Percentiles rank a stretch among this genome's conserved stretches.
phyloP scores from a whole-genome alignment of 2,329 filamentous ascomycete species.

The Aspergillus luchuensis region DNA sequence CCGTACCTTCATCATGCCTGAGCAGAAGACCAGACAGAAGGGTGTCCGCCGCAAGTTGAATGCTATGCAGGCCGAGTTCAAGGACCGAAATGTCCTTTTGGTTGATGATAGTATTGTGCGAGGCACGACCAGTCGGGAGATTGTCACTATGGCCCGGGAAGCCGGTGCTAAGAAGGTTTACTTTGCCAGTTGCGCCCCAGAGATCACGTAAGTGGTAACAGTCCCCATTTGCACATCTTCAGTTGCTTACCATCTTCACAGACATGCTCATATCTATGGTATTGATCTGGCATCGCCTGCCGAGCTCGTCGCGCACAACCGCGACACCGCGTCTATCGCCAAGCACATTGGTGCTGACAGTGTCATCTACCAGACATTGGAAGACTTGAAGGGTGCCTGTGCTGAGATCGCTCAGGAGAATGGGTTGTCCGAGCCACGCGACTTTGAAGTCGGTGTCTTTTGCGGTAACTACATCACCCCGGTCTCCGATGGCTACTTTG shows the following conservation, averaged over 20 bases:
- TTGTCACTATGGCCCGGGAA: slow-evolving; percentile 81
- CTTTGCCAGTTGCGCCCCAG: slow-evolving; percentile 79
- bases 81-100: slow-evolving; percentile 74
- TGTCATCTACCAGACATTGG: slow-evolving; percentile 75
- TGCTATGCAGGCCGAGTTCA: slow-evolving; percentile 82
- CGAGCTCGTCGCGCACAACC: slow-evolving; percentile 71
- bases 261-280: slow-evolving; percentile 82
- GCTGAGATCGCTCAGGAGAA: slow-evolving; percentile 63
- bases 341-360: slow-evolving; percentile 71
- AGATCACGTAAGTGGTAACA: slow-evolving; percentile 60
- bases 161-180: slow-evolving; percentile 79
- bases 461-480: slow-evolving; percentile 83
- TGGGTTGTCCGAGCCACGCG: slow-evolving; percentile 55
- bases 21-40: slow-evolving; percentile 77
- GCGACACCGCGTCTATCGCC: slow-evolving; percentile 63
- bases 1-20: slow-evolving; percentile 84
- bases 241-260: slow-evolving; percentile 23
- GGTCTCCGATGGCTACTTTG: slow-evolving; percentile 78
- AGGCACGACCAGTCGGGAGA: slow-evolving; percentile 78
- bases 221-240: not conserved
- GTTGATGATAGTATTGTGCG: slow-evolving; percentile 91
- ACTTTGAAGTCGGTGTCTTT: slow-evolving; percentile 92
- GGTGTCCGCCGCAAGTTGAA: slow-evolving; percentile 88
- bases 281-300: slow-evolving; percentile 72
- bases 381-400: slow-evolving; percentile 79